These are phyloP conservation scores for Dissophora ornata DNA, from an alignment of 192 early-diverging fungal genomes.

Conservation along the genomic window DNA sequence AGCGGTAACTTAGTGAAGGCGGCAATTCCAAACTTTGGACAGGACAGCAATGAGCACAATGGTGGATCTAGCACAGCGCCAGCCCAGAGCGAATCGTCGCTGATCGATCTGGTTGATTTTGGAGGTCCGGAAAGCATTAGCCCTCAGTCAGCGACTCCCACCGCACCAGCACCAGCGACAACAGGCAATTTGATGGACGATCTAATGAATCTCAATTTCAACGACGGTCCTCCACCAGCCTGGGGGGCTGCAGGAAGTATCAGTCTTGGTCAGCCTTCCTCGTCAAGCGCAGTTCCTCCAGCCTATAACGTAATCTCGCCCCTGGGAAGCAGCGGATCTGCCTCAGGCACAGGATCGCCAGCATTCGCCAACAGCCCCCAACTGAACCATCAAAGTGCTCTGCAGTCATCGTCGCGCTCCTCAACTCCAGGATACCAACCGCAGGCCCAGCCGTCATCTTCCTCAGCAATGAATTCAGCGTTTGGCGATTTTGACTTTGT, in stretches of 20 bases:
- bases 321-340: neutral
- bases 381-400: neutral
- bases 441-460: neutral
- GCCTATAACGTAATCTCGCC: slow-evolving; percentile 25
- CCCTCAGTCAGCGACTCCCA: slow-evolving; percentile 3
- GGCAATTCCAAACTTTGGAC: slow-evolving; percentile 13
- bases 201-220: slow-evolving; percentile 53
- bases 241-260: slow-evolving; percentile 56
- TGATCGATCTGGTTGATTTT: slow-evolving; percentile 64
- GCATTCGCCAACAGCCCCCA: slow-evolving; percentile 29
- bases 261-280: slow-evolving; percentile 21
- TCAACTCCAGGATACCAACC: slow-evolving; percentile 14
- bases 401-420: slow-evolving; percentile 12
- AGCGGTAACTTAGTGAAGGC: slow-evolving; percentile 60
- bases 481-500: slow-evolving; percentile 51
- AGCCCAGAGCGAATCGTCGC: slow-evolving; percentile 39
- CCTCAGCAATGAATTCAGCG: slow-evolving; percentile 6
- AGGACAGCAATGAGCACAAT: slow-evolving; percentile 13
- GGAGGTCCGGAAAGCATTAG: slow-evolving; percentile 9
- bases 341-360: slow-evolving; percentile 26
- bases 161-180: slow-evolving; percentile 13
- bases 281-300: slow-evolving; percentile 16
- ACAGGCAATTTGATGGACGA: slow-evolving; percentile 55
- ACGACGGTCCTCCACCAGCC: slow-evolving; percentile 44
- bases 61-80: slow-evolving; percentile 28